Evolutionary conservation across 352 stramenopile species (phyloP).

Genomic region (Hyaloperonospora arabidopsidis): DNA sequence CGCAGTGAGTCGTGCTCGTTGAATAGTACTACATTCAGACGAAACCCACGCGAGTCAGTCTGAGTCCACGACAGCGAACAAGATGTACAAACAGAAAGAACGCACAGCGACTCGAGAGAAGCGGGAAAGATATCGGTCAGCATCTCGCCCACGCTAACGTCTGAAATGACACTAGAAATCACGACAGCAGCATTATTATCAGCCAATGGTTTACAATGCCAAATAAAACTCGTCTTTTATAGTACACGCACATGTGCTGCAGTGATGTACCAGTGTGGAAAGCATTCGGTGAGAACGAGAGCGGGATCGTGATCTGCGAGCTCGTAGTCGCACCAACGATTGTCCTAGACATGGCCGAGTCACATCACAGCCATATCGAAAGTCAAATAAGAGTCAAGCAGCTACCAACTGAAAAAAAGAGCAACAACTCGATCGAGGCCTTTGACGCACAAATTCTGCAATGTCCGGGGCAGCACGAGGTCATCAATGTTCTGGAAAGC

Average conservation of each 20-base stretch:
- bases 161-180: constrained; percentile 38
- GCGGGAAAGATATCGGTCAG: constrained; percentile 57
- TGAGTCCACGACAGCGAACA: not conserved
- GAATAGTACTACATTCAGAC: constrained; percentile 43
- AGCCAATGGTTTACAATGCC: constrained; percentile 1
- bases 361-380: constrained; percentile 2
- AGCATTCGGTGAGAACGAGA: constrained; percentile 43
- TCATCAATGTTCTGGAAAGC: constrained; percentile 52
- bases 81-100: not conserved
- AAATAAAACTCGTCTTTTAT: not conserved
- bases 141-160: constrained; percentile 56
- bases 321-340: constrained; percentile 47
- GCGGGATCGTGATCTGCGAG: constrained; percentile 42
- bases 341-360: constrained; percentile 30
- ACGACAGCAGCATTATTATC: constrained; percentile 2
- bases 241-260: constrained; percentile 37
- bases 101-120: constrained; percentile 51
- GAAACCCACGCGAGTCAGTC: constrained; percentile 2
- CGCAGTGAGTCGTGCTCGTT: constrained; percentile 44
- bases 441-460: constrained; percentile 51
- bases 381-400: too few species aligned
- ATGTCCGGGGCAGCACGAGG: constrained; percentile 37
- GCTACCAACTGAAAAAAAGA: not conserved
- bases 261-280: constrained; percentile 41
- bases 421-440: not conserved